Base-by-base conservation (phyloP, 1,284 basidiomycete genomes). In the Agroathelia rolfsii region DNA sequence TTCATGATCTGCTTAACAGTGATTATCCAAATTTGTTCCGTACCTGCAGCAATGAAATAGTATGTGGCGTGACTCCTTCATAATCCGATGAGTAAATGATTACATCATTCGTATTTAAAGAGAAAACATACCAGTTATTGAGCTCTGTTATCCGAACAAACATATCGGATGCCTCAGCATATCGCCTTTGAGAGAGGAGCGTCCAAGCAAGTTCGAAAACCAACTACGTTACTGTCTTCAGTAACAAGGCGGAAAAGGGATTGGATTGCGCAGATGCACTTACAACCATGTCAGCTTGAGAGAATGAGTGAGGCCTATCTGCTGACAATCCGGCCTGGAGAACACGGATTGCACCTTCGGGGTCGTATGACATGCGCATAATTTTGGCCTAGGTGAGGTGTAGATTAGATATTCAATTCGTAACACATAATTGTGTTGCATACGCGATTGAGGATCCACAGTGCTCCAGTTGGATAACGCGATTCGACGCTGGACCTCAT, bases 131-230 rank as follows among this genome's bases (percentile, higher is more conserved):
- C 81, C 81, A 85, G 35, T 59, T 72, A 45, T 83, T 85, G 38
- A 83, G 47, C 42, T 71, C 65, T 3, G 71, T 76, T 43, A 85
- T 60, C 35, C 58, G 61, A 18, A 83, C 46, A 46, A 85, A 84
- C 37, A 62, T 60, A 26, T 76, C 68, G 1, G 78, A 78, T 1
- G 76, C 66, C 41, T 84, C 79, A 37, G 67, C 53, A 39, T 83
- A 82, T 36, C 65, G 60, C 30, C 76, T 56, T 39, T 81, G 68
- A 1, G 72, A 64, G 3, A 85, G 60, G 2, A 81, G 52, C 11
- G 74, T 76, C 82, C 83, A 86, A 0, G 78, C 77, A 2, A 86
- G 63, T 49, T 86, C 82, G 43, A 83, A 86, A 7, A 74, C 61
- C 5, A 86, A 62, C 80, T 82, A 32, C 1, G 29, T 15, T 5